Percentiles rank a stretch among this genome's conserved stretches.
phyloP scores from a whole-genome alignment of 2,329 filamentous ascomycete genomes.

The Aureobasidium lini region DNA sequence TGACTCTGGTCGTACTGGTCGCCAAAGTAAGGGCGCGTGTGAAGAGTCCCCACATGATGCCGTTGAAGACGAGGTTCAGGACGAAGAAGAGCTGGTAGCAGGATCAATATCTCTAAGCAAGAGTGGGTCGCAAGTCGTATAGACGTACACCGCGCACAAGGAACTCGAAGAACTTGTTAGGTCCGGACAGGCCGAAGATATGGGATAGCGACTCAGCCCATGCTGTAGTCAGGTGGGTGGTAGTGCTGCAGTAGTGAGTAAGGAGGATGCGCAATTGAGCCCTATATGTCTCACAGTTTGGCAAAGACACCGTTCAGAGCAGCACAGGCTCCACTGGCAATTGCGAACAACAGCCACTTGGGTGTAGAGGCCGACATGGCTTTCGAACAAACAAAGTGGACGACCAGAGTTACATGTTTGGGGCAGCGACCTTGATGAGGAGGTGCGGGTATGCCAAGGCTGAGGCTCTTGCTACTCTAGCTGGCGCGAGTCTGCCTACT shows the following conservation, averaged over 20 bases:
- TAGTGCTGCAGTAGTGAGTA: slow-evolving; percentile 42
- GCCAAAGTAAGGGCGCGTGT: slow-evolving; percentile 68
- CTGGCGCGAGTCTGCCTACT: too few species aligned
- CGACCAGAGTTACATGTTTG: neutral
- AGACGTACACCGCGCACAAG: slow-evolving; percentile 44
- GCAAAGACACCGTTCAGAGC: slow-evolving; percentile 79
- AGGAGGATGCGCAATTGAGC: neutral
- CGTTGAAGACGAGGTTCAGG: slow-evolving; percentile 68
- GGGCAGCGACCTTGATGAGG: slow-evolving; percentile 9
- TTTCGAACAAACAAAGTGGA: neutral
- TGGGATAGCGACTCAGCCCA: slow-evolving; percentile 44
- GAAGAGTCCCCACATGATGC: slow-evolving; percentile 78
- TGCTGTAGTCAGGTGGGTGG: slow-evolving; percentile 50
- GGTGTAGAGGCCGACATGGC: slow-evolving; percentile 13
- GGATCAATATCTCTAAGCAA: neutral
- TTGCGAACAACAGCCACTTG: slow-evolving; percentile 55
- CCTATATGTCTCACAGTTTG: slow-evolving; percentile 54
- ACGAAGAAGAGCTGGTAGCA: slow-evolving; percentile 58
- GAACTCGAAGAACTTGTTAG: slow-evolving; percentile 43
- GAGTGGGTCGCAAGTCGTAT: neutral
- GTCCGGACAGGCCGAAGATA: slow-evolving; percentile 38
- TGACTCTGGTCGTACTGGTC: slow-evolving; percentile 69
- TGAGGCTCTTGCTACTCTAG: neutral
- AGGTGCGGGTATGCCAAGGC: slow-evolving; percentile 1
- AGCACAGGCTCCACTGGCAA: slow-evolving; percentile 69